phyloP scores from a whole-genome alignment of 176 grass and related monocot genomes.

The Oryza glumipatula region DNA sequence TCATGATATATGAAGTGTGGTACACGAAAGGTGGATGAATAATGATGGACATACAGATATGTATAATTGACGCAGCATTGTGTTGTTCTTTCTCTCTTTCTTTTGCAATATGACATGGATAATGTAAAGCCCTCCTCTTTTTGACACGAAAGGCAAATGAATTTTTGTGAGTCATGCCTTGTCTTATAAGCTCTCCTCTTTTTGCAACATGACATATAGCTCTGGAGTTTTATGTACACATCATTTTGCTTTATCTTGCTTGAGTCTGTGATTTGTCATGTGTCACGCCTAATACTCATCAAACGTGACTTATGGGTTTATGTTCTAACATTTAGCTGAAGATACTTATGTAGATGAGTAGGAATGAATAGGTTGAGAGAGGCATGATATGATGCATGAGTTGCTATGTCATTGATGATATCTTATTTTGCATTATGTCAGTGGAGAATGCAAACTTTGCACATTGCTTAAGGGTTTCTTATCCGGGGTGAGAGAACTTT shows the following conservation, averaged over 20 bases:
- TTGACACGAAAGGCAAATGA: background rate
- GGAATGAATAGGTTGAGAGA: background rate
- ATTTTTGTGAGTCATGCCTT: background rate
- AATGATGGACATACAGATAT: background rate
- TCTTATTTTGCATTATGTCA: background rate
- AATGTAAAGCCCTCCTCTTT: background rate
- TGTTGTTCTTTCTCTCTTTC: background rate
- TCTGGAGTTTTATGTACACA: conserved; percentile 24
- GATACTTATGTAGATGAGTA: conserved; percentile 2
- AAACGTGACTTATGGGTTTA: background rate
- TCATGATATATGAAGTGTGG: background rate
- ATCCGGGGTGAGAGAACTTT: conserved; percentile 8
- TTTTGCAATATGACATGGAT: background rate
- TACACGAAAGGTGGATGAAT: conserved; percentile 13
- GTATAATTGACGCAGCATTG: background rate
- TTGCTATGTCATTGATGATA: background rate
- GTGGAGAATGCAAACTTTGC: background rate
- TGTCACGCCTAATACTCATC: background rate
- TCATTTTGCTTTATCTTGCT: conserved; percentile 5
- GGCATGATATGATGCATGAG: background rate
- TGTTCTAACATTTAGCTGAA: background rate
- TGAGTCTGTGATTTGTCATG: background rate
- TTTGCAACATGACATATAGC: conserved; percentile 18
- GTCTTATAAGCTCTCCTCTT: conserved; percentile 8
- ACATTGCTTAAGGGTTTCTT: background rate